Base-by-base conservation (phyloP, 2,329 filamentous ascomycete genomes). In the Cytospora schulzeri region DNA sequence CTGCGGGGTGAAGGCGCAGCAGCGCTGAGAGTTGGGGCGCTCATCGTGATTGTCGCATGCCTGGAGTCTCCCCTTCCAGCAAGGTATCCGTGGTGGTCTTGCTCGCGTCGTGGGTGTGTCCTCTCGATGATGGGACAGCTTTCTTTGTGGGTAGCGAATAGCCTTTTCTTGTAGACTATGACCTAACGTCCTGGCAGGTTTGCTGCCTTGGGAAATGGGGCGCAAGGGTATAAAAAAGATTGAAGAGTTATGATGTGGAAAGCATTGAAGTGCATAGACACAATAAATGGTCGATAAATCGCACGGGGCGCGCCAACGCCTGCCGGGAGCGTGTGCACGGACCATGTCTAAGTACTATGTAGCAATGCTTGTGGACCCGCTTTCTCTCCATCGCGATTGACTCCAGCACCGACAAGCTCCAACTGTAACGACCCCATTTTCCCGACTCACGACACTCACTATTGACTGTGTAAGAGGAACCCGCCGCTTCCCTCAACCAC, bases 1-100 rank as follows among this genome's bases (percentile, higher is more conserved):
- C 81, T 78, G 67, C 81, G 79, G 56, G 85, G 85, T 65, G 85
- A 86, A 55, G 62, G 53, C 45, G 59, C 53, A 62, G 66, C 70
- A 41, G 60, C 62, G 28, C 68, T 67, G 29, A 62, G 24, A 19
- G 55, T 52, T 57, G 66, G 19, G 22, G 56, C 66, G 66, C 72
- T 73, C 72, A 74, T 73, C 29, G 59, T 62, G 45, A 54, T 33
- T 48, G 50, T 55, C 35, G 26, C 15, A 48, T 48, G 45, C 45
- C 45, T 48, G 45, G 19, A 24, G n/a, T 48, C 8, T 17, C n/a
- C 45, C 45, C 45, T 48, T 48, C 45, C n/a, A 48, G 22, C 6
- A 31, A 19, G 45, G n/a, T 48, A 12, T 48, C 24, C n/a, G 45
- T 24, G 45, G 45, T 48, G 19, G n/a, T n/a, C 24, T 24, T 48